Conservation (phyloP, 805 yeast species). For the Ogataea neopini region DNA sequence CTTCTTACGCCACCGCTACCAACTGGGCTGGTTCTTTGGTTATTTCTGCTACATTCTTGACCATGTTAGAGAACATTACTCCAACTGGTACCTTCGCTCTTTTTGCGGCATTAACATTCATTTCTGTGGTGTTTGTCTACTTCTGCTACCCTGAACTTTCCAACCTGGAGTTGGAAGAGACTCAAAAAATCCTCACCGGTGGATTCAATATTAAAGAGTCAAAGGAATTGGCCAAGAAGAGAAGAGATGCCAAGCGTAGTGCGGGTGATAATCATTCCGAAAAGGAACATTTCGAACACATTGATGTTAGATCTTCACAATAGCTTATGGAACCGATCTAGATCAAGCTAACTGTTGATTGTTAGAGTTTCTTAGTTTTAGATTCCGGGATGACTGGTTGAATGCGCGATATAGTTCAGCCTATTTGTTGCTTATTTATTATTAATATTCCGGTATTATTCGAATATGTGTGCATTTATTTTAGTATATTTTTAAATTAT, state of each 20-base stretch:
- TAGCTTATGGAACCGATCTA: not conserved
- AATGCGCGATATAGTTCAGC: slow-evolving; percentile 8
- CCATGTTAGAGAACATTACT: slow-evolving; percentile 90
- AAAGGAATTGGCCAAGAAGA: slow-evolving; percentile 50
- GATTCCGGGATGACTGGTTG: not conserved
- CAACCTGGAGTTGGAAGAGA: slow-evolving; percentile 88
- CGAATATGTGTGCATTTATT: not conserved
- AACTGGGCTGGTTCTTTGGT: slow-evolving; percentile 95
- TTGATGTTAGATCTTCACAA: slow-evolving; percentile 9
- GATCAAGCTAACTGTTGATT: not conserved
- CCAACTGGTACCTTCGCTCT: slow-evolving; percentile 94
- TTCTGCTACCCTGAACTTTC: slow-evolving; percentile 92
- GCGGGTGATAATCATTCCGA: slow-evolving; percentile 1
- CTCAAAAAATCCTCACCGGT: slow-evolving; percentile 73
- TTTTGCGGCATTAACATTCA: slow-evolving; percentile 77
- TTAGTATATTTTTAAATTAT: not conserved
- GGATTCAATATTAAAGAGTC: slow-evolving; percentile 85
- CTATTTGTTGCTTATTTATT: not conserved
- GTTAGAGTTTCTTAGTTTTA: not conserved
- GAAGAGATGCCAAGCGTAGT: slow-evolving; percentile 25
- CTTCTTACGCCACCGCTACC: slow-evolving; percentile 86
- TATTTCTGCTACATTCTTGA: slow-evolving; percentile 87
- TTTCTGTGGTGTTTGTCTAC: slow-evolving; percentile 72
- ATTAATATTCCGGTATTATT: not conserved
- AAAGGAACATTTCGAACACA: slow-evolving; percentile 9